Evolutionary conservation across 176 grass and related monocot genomes (phyloP).

Genomic region (Musa acuminata): DNA sequence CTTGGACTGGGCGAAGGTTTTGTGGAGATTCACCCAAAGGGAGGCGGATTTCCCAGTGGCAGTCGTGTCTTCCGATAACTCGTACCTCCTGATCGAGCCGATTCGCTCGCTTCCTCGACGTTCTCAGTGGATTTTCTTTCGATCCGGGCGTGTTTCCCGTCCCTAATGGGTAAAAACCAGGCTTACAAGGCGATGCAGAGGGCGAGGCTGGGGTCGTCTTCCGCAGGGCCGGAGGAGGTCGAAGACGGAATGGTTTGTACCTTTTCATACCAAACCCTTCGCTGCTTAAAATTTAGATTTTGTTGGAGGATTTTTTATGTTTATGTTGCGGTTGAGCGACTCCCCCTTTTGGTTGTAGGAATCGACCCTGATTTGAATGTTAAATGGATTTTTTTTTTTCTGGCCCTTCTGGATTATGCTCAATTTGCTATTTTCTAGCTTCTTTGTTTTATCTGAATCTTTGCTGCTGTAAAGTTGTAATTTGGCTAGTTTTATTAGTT

Average conservation of each 20-base stretch:
- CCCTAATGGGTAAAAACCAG: constrained; percentile 92
- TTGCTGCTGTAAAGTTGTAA: neutral
- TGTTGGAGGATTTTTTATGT: neutral
- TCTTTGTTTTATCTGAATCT: neutral
- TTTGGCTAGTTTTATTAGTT: neutral
- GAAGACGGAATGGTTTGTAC: constrained; percentile 99
- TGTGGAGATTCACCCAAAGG: too few relatives aligned
- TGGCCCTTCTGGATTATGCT: neutral
- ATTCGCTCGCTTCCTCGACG: neutral
- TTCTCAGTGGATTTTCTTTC: neutral
- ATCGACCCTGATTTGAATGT: neutral
- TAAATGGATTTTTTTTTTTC: neutral
- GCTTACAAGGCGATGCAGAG: constrained; percentile 99
- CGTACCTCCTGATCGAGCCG: neutral
- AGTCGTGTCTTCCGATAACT: neutral
- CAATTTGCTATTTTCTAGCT: neutral
- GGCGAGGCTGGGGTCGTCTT: constrained; percentile 70
- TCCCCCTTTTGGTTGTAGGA: neutral
- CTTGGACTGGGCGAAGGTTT: too few relatives aligned
- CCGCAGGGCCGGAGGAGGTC: constrained; percentile 52
- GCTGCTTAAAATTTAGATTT: constrained; percentile 2
- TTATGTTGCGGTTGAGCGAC: neutral
- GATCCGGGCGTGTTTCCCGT: neutral
- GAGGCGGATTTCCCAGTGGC: too few relatives aligned
- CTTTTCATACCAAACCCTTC: constrained; percentile 42